Conservation (phyloP, 352 stramenopile genomes). For the Phytophthora melonis region DNA sequence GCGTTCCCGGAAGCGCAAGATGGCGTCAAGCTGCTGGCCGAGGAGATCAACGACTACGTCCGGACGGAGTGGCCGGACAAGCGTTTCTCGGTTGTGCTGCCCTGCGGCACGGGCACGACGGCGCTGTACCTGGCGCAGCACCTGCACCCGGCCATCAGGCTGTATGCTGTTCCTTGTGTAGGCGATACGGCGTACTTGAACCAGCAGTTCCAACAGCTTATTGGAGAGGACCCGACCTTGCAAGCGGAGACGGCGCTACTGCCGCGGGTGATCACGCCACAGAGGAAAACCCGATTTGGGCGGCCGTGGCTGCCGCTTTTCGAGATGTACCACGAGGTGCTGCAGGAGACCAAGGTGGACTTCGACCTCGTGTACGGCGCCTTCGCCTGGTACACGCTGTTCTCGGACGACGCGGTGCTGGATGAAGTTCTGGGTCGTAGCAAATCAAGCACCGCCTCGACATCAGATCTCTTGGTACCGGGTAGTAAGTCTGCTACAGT, state of each 20-base stretch:
- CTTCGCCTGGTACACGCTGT: slow-evolving; percentile 85
- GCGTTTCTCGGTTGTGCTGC: slow-evolving; percentile 71
- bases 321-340: slow-evolving; percentile 69
- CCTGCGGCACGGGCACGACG: slow-evolving; percentile 81
- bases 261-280: slow-evolving; percentile 58
- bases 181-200: slow-evolving; percentile 67
- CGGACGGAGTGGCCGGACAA: slow-evolving; percentile 23
- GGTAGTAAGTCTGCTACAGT: neutral
- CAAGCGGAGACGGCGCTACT: slow-evolving; percentile 15
- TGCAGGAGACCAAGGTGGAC: slow-evolving; percentile 65
- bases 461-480: neutral
- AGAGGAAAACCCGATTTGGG: slow-evolving; percentile 74
- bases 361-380: slow-evolving; percentile 84
- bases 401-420: slow-evolving; percentile 56
- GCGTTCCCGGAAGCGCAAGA: slow-evolving; percentile 69
- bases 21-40: slow-evolving; percentile 62
- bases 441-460: neutral
- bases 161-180: slow-evolving; percentile 81
- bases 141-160: slow-evolving; percentile 46
- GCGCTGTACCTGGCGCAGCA: slow-evolving; percentile 85
- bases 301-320: slow-evolving; percentile 62
- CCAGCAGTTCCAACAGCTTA: slow-evolving; percentile 62
- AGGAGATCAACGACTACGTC: slow-evolving; percentile 81
- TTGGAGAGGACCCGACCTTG: slow-evolving; percentile 33
- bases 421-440: slow-evolving; percentile 35